Percentiles rank a stretch among this genome's conserved stretches.
These are phyloP conservation scores for Suillus subaureus DNA, from an alignment of 768 basidiomycete species.

Conservation along the genomic window DNA sequence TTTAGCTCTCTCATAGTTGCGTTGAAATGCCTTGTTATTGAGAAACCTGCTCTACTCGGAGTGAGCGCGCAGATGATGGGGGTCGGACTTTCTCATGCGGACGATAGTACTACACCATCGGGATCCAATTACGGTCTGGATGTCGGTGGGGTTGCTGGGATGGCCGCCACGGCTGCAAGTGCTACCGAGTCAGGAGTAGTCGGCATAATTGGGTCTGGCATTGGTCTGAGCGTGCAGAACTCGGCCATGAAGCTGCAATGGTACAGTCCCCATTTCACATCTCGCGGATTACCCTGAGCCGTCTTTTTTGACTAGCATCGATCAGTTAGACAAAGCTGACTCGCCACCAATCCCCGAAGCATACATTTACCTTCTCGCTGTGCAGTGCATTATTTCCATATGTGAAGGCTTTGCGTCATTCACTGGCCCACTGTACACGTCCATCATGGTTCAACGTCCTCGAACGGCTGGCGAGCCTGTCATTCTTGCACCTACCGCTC, in stretches of 20 bases:
- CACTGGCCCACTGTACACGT: constrained; percentile 71
- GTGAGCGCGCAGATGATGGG: constrained; percentile 81
- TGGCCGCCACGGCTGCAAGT: constrained; percentile 81
- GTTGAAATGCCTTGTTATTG: constrained; percentile 83
- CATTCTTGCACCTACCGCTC: constrained; percentile 70
- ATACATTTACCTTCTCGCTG: constrained; percentile 89
- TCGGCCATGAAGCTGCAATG: constrained; percentile 91
- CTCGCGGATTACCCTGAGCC: background rate
- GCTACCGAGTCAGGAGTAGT: constrained; percentile 83
- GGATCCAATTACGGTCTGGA: constrained; percentile 56
- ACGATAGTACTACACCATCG: constrained; percentile 20
- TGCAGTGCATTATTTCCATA: constrained; percentile 85
- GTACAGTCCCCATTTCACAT: constrained; percentile 43
- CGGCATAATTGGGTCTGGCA: constrained; percentile 79
- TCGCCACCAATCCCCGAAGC: constrained; percentile 91
- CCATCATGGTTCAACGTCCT: constrained; percentile 66
- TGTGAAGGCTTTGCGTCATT: constrained; percentile 83
- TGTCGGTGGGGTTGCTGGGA: constrained; percentile 72
- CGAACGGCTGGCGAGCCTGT: constrained; percentile 63
- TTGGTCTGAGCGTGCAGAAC: constrained; percentile 69
- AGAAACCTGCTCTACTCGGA: constrained; percentile 86
- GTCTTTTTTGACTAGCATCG: constrained; percentile 61
- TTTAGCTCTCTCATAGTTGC: constrained; percentile 80
- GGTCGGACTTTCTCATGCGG: constrained; percentile 54
- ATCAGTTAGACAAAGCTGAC: constrained; percentile 97